Percentiles rank a stretch among this genome's conserved stretches.
phyloP scores from a whole-genome alignment of 2,329 filamentous ascomycete genomes.

The Calonectria multiphialidica region DNA sequence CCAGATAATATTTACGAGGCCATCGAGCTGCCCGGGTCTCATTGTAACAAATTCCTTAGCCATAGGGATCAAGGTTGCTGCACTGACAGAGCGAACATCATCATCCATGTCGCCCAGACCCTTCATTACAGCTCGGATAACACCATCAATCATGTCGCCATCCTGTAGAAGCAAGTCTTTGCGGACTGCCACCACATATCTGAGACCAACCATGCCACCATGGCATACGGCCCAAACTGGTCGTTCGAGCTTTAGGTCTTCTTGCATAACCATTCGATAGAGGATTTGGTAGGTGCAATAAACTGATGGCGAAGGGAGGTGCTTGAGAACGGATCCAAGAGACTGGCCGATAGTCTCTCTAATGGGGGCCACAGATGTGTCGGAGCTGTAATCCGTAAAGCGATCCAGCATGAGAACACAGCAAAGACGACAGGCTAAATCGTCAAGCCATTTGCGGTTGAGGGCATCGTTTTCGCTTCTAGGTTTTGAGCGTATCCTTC shows the following conservation, averaged over 20 bases:
- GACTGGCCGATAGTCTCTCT: constrained; percentile 96
- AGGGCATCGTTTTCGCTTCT: constrained; percentile 80
- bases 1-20: constrained; percentile 95
- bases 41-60: constrained; percentile 93
- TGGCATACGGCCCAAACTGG: constrained; percentile 96
- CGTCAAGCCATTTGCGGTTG: constrained; percentile 91
- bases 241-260: constrained; percentile 78
- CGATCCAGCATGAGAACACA: constrained; percentile 97
- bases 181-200: constrained; percentile 94
- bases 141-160: constrained; percentile 88
- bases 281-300: constrained; percentile 87
- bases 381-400: constrained; percentile 97
- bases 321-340: constrained; percentile 87
- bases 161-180: constrained; percentile 92
- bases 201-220: constrained; percentile 95
- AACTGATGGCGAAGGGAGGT: constrained; percentile 83
- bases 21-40: constrained; percentile 81
- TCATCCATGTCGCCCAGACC: constrained; percentile 92
- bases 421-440: constrained; percentile 93
- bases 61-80: constrained; percentile 96
- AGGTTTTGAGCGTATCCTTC: constrained; percentile 78
- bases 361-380: constrained; percentile 96
- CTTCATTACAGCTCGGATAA: constrained; percentile 93
- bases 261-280: constrained; percentile 92
- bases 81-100: constrained; percentile 95